Evolutionary conservation across 805 yeast species (phyloP), one percentile per base, ranked within the genome.

Genomic region (Spathaspora hagerdaliae): DNA sequence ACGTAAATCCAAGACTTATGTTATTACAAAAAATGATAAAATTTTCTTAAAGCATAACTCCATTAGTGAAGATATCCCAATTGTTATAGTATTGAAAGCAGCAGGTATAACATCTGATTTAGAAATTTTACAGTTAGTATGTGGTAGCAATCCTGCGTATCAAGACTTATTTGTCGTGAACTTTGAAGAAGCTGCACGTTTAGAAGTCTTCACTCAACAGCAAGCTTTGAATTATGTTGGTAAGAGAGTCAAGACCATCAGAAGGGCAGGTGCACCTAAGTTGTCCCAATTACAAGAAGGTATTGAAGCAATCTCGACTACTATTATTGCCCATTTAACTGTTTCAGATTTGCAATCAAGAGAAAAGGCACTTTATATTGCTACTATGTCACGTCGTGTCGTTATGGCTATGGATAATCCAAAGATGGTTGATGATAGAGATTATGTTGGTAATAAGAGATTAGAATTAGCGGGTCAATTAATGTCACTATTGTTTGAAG

Each of bases 381-480:
- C 97, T 1, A 82, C 89, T 67, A 94, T 94, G 99, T 87, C 99
- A 1, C 81, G 99, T 61, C 79, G 98, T 60, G 98, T 92, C 2
- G 78, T 94, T 19, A 88, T 89, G 95, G 88, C 99, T 5, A 88
- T 94, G 83, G 83, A 87, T 52, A 87, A 94, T 58, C 95, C 97
- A 7, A 82, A 83, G 54, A 83, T 89, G 84, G 96, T 94, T n/a
- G 99, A 94, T 60, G 99, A 94, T 67, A 82, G 98, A 67, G 99
- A 94, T 71, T 94, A 94, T 60, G 98, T 94, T 38, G 99, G 99
- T 74, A 92, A 92, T 69, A 94, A 94, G 66, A 86, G 99, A 69
- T 75, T 94, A 53, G 99, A 94, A 69, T 74, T 94, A 60, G 99
- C 99, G 0, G 99, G 99, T 47, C 99, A 94, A 67, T 76, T 94